These are phyloP conservation scores for Apium graveolens DNA, from an alignment of 129 eudicot genomes.

Conservation along the genomic window DNA sequence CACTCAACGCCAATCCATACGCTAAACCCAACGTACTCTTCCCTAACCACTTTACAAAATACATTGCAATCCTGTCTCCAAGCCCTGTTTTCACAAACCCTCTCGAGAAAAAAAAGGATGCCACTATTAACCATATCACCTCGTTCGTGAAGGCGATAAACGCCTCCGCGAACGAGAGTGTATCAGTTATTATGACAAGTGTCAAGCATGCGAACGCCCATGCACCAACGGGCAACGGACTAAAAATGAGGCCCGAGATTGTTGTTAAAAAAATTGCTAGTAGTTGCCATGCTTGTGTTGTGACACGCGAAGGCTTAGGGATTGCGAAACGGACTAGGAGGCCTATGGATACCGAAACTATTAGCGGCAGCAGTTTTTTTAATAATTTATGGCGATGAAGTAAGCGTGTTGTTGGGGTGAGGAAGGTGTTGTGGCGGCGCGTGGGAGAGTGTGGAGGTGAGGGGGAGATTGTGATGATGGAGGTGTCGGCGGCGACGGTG, in stretches of 20 bases:
- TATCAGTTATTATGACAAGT: constrained; percentile 43
- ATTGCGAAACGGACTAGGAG: constrained; percentile 54
- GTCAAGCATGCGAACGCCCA: constrained; percentile 68
- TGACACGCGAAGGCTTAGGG: constrained; percentile 45
- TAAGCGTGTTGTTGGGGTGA: constrained; percentile 10
- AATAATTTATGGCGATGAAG: not conserved
- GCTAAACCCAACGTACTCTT: constrained; percentile 65
- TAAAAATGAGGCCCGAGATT: constrained; percentile 50
- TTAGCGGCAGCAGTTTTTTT: constrained; percentile 43
- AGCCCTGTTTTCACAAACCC: constrained; percentile 77
- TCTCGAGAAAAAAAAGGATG: constrained; percentile 52
- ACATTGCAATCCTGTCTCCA: constrained; percentile 74
- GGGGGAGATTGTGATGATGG: not conserved
- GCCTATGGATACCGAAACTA: constrained; percentile 37
- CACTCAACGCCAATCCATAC: constrained; percentile 64
- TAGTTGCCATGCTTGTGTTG: constrained; percentile 58
- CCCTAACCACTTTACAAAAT: constrained; percentile 60
- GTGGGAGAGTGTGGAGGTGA: not conserved
- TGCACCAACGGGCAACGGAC: constrained; percentile 72
- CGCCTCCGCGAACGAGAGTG: constrained; percentile 57
- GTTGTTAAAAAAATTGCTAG: constrained; percentile 66
- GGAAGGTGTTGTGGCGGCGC: not conserved
- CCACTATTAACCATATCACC: constrained; percentile 72
- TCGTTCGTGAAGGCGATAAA: constrained; percentile 74
- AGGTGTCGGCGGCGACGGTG: constrained; percentile 7